Percentiles rank a stretch among this genome's conserved stretches.
These are phyloP conservation scores for Lanmaoa pseudosensibilis DNA, from an alignment of 768 basidiomycete species.

Conservation along the genomic window DNA sequence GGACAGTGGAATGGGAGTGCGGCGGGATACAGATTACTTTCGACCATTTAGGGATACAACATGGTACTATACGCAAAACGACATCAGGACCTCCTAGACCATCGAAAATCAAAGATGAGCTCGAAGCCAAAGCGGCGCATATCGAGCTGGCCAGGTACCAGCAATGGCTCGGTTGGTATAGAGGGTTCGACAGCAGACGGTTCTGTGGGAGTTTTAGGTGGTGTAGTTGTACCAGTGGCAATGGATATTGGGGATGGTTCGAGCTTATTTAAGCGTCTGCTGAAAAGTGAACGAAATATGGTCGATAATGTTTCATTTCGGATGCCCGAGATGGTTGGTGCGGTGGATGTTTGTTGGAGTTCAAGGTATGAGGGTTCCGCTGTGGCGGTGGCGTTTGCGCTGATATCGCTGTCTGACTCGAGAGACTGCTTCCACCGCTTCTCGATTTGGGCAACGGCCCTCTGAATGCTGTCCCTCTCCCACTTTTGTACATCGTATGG, in stretches of 20 bases:
- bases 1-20: not conserved
- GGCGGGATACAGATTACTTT: conserved; percentile 15
- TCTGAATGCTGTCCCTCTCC: conserved; percentile 66
- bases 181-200: conserved; percentile 6
- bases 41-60: conserved; percentile 22
- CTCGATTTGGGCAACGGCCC: conserved; percentile 39
- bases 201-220: conserved; percentile 7
- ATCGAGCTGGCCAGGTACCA: conserved; percentile 60
- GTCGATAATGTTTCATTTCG: conserved; percentile 24
- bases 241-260: not conserved
- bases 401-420: conserved; percentile 24
- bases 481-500: conserved; percentile 76
- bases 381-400: conserved; percentile 31
- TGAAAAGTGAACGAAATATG: conserved; percentile 28
- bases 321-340: not conserved
- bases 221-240: not conserved
- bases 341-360: conserved; percentile 9
- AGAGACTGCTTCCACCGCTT: conserved; percentile 25
- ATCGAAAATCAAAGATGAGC: conserved; percentile 72
- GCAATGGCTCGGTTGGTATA: conserved; percentile 15
- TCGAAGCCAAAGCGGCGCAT: conserved; percentile 71
- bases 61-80: conserved; percentile 9
- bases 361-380: conserved; percentile 21
- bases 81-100: conserved; percentile 41
- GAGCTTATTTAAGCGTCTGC: conserved; percentile 7